These are phyloP conservation scores for Artemisia annua DNA, from an alignment of 129 eudicot genomes.

Conservation along the genomic window DNA sequence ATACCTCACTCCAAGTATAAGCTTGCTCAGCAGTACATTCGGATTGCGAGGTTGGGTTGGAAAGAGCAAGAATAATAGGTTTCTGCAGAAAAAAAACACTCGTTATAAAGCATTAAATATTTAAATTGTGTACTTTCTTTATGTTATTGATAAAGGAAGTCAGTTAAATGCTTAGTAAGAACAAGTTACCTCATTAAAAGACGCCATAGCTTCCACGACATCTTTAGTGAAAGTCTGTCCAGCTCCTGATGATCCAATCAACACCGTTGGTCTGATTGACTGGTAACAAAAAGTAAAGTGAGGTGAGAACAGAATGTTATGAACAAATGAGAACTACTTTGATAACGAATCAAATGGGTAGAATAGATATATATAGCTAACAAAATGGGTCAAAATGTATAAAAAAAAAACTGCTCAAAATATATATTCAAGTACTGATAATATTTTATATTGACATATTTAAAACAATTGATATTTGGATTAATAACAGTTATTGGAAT, in stretches of 20 bases:
- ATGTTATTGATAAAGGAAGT: background rate
- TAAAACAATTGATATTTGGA: too few species aligned
- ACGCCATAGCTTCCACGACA: conserved; percentile 73
- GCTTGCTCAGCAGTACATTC: conserved; percentile 99
- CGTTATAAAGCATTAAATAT: background rate
- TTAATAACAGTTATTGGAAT: too few species aligned
- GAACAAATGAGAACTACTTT: too few species aligned
- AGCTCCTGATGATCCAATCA: conserved; percentile 63
- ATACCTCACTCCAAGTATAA: conserved; percentile 91
- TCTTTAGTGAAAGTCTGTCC: conserved; percentile 91
- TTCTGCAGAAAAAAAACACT: conserved; percentile 47
- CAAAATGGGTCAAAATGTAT: too few species aligned
- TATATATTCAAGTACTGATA: too few species aligned
- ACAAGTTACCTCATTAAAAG: conserved; percentile 60
- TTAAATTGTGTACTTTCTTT: background rate
- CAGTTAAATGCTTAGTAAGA: conserved; percentile 3
- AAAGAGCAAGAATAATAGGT: conserved; percentile 91
- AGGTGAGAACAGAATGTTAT: too few species aligned
- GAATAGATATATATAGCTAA: too few species aligned
- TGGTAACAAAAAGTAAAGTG: too few species aligned
- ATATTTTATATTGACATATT: too few species aligned
- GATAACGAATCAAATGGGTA: too few species aligned
- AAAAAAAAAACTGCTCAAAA: too few species aligned
- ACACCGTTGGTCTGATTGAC: too few species aligned
- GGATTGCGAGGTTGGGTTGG: conserved; percentile 97